Conservation (phyloP, 352 stramenopile species). For the Pythium phragmiticola region DNA sequence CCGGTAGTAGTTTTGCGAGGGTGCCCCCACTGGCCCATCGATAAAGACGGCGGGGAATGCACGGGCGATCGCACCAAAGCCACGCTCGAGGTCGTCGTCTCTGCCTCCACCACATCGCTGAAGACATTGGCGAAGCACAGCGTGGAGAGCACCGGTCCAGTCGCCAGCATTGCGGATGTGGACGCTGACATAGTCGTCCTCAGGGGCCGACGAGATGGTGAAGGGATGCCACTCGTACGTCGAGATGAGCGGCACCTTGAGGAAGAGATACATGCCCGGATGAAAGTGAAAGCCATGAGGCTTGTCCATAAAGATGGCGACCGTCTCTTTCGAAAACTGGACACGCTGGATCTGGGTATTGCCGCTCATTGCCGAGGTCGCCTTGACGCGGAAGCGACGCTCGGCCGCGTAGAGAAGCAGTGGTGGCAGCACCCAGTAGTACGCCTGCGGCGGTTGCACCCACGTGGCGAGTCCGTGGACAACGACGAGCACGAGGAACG, state of each 20-base stretch:
- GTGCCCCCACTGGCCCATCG: constrained; percentile 57
- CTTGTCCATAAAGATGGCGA: constrained; percentile 14
- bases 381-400: constrained; percentile 16
- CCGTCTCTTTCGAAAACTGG: background rate
- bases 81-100: constrained; percentile 35
- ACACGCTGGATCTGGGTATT: background rate
- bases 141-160: constrained; percentile 29
- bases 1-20: constrained; percentile 58
- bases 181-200: constrained; percentile 34
- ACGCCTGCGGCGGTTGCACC: constrained; percentile 10
- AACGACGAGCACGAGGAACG: constrained; percentile 4
- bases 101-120: background rate
- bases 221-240: constrained; percentile 87
- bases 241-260: constrained; percentile 47
- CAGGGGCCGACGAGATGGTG: constrained; percentile 78
- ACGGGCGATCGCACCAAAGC: constrained; percentile 71
- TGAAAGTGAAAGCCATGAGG: constrained; percentile 19
- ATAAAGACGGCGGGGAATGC: constrained; percentile 51
- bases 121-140: constrained; percentile 4
- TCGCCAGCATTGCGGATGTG: constrained; percentile 37
- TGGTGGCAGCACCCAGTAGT: constrained; percentile 13
- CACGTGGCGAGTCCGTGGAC: constrained; percentile 15
- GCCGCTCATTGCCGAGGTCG: constrained; percentile 41
- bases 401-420: constrained; percentile 14
- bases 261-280: constrained; percentile 42